Conservation (phyloP, 2,329 filamentous ascomycete species). For the Atkinsonella hypoxylon region DNA sequence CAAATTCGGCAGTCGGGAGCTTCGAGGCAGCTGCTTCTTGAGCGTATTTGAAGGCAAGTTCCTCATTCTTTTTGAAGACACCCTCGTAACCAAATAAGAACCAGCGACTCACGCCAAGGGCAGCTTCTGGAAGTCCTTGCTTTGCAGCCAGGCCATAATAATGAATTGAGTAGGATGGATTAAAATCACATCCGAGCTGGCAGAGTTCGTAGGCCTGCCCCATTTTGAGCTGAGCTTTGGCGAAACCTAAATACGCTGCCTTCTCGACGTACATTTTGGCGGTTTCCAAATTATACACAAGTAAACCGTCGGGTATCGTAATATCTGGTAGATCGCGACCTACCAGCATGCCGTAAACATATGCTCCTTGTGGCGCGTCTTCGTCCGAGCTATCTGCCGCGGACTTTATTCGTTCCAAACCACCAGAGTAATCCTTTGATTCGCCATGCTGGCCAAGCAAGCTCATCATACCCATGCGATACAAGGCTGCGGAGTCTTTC, state of each 20-base stretch:
- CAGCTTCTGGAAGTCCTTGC: constrained; percentile 86
- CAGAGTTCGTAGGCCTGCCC: constrained; percentile 91
- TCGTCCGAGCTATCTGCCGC: constrained; percentile 86
- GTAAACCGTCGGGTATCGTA: constrained; percentile 54
- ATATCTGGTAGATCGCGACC: constrained; percentile 88
- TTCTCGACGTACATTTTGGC: constrained; percentile 90
- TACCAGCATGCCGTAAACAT: constrained; percentile 90
- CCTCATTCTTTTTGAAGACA: constrained; percentile 90
- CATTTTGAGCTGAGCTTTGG: constrained; percentile 96
- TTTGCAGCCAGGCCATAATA: constrained; percentile 90
- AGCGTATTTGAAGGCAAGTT: constrained; percentile 83
- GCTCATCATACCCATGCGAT: constrained; percentile 94
- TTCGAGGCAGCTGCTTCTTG: constrained; percentile 72
- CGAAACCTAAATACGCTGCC: constrained; percentile 88
- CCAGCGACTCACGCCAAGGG: constrained; percentile 96
- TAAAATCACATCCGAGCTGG: constrained; percentile 87
- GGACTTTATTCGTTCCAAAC: constrained; percentile 69
- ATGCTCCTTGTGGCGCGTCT: constrained; percentile 92
- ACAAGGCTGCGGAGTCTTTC: constrained; percentile 75
- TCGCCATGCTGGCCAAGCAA: constrained; percentile 89
- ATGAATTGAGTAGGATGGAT: constrained; percentile 81
- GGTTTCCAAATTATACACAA: constrained; percentile 59
- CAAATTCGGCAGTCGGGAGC: constrained; percentile 85
- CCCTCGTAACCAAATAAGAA: constrained; percentile 92
- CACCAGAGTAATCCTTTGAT: constrained; percentile 64